Evolutionary conservation across 805 yeast genomes (phyloP), one percentile per base, ranked within the genome.

Genomic region (Soucietia sequanensis): DNA sequence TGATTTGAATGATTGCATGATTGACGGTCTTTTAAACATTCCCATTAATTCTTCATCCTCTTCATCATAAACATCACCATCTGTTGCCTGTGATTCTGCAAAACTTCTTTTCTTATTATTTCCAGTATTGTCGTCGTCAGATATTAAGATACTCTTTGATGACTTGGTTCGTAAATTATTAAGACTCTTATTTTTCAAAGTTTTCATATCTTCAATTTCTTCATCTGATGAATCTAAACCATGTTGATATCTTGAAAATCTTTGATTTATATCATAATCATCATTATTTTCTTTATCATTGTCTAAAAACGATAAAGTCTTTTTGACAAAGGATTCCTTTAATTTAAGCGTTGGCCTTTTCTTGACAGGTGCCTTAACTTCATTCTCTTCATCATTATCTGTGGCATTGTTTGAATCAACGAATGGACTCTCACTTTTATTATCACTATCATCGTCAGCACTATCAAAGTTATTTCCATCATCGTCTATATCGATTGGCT

Each of bases 291-390:
- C 55, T 11, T 55, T 47, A 4, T 47, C 43, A 15, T 58, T 54
- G 17, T 59, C 58, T 35, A 80, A 62, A 44, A 78, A 79, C 1
- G 84, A 77, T 24, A 80, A 58, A 31, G 76, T 75, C 37, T 63
- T 68, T 30, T 75, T 79, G 4, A 80, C 81, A 50, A 75, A 79
- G 0, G 72, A 72, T 49, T 73, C 75, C 5, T 78, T 73, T 24
- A 79, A 48, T n/a, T 56, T 53, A 5, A 63, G 53, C 3, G 49
- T 48, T 33, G 61, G 69, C 15, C 23, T 29, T 38, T 66, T 60
- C 39, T 52, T 62, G 27, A 56, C 58, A 30, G 46, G 56, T 20
- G 46, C 47, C 15, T 50, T 46, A 4, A 37, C 43, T 8, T 41
- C 44, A 3, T 43, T 34, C 7, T 40, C 43, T 4, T 38, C 47